Conservation (phyloP, 495 filamentous ascomycete species). For the Glarea lozoyensis region DNA sequence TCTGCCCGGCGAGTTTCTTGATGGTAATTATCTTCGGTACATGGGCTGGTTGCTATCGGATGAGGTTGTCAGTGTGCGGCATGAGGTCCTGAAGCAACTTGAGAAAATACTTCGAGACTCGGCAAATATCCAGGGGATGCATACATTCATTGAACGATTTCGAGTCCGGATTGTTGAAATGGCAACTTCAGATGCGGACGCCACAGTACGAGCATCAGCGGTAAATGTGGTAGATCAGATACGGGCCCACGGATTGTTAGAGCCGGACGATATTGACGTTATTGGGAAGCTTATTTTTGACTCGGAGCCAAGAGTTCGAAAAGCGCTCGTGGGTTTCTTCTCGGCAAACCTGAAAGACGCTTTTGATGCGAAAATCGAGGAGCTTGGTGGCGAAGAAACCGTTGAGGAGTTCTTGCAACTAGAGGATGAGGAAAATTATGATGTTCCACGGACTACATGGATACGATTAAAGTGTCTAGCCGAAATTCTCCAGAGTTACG, state of each 20-base stretch:
- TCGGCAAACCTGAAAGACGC: constrained; percentile 73
- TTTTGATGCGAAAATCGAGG: constrained; percentile 71
- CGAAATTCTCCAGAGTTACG: constrained; percentile 74
- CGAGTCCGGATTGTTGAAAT: constrained; percentile 86
- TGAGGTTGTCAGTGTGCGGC: constrained; percentile 51
- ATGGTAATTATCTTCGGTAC: constrained; percentile 80
- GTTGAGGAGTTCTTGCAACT: constrained; percentile 55
- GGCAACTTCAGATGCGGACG: constrained; percentile 71
- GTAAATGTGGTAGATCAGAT: constrained; percentile 75
- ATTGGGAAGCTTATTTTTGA: constrained; percentile 84
- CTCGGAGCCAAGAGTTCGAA: constrained; percentile 69
- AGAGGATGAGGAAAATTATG: constrained; percentile 59
- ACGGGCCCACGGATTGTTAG: constrained; percentile 75
- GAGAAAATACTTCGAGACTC: constrained; percentile 54
- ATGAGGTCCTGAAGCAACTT: constrained; percentile 76
- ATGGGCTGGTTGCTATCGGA: constrained; percentile 93
- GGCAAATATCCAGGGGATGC: constrained; percentile 66
- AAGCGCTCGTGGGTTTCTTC: constrained; percentile 84
- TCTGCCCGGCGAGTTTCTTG: constrained; percentile 78
- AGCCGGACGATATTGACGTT: constrained; percentile 81
- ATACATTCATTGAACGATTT: constrained; percentile 86
- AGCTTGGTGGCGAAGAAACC: constrained; percentile 72
- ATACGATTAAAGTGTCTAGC: constrained; percentile 83
- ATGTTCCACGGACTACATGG: constrained; percentile 71
- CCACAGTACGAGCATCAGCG: constrained; percentile 63